phyloP scores from a whole-genome alignment of 2,329 filamentous ascomycete species.

The Diaporthe sp. region DNA sequence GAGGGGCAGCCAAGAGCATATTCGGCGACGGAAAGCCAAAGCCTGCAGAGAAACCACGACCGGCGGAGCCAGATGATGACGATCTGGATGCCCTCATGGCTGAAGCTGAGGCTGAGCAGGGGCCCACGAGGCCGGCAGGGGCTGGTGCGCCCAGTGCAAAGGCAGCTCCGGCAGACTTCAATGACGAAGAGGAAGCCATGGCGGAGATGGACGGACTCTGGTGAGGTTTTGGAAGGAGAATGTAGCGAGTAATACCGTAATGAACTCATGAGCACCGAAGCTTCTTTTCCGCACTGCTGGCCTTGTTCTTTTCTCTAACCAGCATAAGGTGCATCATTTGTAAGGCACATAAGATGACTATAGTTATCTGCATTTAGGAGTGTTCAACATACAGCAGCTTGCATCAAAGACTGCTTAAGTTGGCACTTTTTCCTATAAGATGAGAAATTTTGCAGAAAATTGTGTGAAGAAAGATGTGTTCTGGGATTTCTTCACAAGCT shows the following conservation, averaged over 20 bases:
- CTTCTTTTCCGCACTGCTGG: no score
- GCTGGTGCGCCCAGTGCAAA: neutral
- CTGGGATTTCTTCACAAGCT: neutral
- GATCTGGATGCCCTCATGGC: conserved; percentile 58
- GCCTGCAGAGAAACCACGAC: conserved; percentile 4
- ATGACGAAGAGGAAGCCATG: conserved; percentile 76
- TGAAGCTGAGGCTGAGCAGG: conserved; percentile 49
- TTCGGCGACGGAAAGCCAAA: conserved; percentile 30
- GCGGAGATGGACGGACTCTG: conserved; percentile 69
- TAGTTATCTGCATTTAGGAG: neutral
- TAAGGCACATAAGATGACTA: neutral
- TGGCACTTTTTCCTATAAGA: neutral
- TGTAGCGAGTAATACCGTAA: neutral
- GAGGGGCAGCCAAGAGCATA: conserved; percentile 37
- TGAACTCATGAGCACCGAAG: neutral
- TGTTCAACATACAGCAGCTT: neutral
- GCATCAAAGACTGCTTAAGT: neutral
- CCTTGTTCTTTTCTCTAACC: no score
- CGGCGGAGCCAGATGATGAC: conserved; percentile 41
- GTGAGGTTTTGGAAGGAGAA: conserved; percentile 42
- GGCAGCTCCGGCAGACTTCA: conserved; percentile 52
- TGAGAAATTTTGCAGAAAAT: neutral
- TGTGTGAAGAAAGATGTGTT: neutral
- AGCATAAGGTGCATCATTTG: neutral
- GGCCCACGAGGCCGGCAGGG: neutral